Base-by-base conservation (phyloP, 129 eudicot genomes). In the Calendula officinalis region DNA sequence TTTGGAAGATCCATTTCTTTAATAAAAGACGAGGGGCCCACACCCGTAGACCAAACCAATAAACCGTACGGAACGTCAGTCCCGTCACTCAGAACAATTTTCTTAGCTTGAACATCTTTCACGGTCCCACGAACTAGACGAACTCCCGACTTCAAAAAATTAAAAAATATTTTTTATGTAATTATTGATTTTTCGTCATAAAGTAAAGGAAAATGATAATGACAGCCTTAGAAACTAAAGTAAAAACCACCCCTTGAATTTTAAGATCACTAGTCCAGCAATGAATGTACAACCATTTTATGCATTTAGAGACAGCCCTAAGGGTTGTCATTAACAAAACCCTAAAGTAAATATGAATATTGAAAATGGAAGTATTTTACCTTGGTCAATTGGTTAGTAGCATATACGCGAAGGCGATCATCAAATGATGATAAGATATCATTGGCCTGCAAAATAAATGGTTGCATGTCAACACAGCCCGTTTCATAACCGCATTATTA, bases 1-100 rank as follows among this genome's bases (percentile, higher is more conserved):
- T 87, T 91, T 12, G 94, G 88, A 67, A 87, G 17, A 67, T 83
- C 95, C 47, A 85, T 73, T 65, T 70, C 30, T 47, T 60, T 76
- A 30, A 88, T 84, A 35, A 91, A 91, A 59, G 90, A 62, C n/a
- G 98, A 91, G 45, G 98, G 98, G 22, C 96, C 98, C 62, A 91
- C 98, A 56, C 98, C 98, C 10, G 98, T 91, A 48, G 96, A 91
- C 98, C 98, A 91, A 39, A 91, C 98, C 75, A 91, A 40, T 55
- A 91, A 70, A 47, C 98, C 98, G 44, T 88, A 91, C 8, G 98
- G 98, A 56, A 91, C 95, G 47, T 83, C 86, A 8, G 96, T 82
- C 56, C 92, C 96, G 44, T 91, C 96, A 37, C 80, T 87, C 34
- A 91, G 85, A 56, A 83, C 72, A 51, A 91, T 76, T 72, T 79